A percentile compares a stretch with the other conserved stretches of the same genome.
Evolutionary conservation across 2,329 filamentous ascomycete species (phyloP).

Genomic region (Arthroderma uncinatum): DNA sequence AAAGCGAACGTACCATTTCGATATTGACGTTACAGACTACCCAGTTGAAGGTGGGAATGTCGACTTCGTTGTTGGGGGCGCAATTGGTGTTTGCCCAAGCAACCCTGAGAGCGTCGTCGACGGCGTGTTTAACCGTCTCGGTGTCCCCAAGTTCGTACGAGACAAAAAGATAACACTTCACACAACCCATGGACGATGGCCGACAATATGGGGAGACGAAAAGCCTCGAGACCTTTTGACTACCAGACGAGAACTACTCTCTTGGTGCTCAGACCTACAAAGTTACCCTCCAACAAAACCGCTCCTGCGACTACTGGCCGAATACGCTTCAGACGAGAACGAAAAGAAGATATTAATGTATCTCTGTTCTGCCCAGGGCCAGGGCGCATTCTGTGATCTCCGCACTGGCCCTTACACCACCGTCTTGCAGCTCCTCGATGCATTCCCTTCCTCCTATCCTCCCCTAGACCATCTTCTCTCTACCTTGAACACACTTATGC

Average conservation of each 20-base stretch:
- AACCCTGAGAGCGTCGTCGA: conserved; percentile 70
- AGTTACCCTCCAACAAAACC: conserved; percentile 84
- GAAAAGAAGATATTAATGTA: conserved; percentile 84
- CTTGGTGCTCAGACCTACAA: conserved; percentile 90
- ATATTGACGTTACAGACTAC: conserved; percentile 92
- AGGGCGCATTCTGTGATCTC: conserved; percentile 86
- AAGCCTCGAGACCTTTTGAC: conserved; percentile 74
- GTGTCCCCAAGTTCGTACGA: conserved; percentile 69
- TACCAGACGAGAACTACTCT: conserved; percentile 81
- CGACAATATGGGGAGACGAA: conserved; percentile 95
- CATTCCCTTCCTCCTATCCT: conserved; percentile 84
- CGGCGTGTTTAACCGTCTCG: conserved; percentile 68
- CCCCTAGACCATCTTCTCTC: conserved; percentile 73
- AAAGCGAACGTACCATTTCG: conserved; percentile 96
- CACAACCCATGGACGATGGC: conserved; percentile 78
- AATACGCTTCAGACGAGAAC: conserved; percentile 65
- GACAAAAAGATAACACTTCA: conserved; percentile 72
- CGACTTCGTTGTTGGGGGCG: conserved; percentile 93
- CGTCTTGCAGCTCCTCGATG: conserved; percentile 71
- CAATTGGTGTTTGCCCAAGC: conserved; percentile 83
- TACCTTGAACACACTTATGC: conserved; percentile 79
- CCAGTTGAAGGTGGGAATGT: conserved; percentile 66
- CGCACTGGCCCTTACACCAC: conserved; percentile 80
- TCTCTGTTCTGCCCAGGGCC: conserved; percentile 79
- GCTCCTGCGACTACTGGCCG: conserved; percentile 72